phyloP scores from a whole-genome alignment of 805 yeast species.

The Jamesozyma rosinii region DNA sequence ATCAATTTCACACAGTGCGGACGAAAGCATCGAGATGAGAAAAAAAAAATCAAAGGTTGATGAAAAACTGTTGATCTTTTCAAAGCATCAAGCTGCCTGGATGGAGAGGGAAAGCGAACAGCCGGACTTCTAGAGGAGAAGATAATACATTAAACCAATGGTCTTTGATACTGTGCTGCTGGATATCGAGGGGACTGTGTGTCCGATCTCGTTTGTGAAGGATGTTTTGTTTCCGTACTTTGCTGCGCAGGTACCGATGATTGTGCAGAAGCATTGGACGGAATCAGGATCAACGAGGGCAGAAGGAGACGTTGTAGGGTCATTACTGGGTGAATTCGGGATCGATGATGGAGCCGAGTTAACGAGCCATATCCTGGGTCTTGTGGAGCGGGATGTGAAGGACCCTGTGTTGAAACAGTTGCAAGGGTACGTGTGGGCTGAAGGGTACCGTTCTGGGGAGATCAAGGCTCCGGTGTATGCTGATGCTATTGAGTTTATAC shows the following conservation, averaged over 20 bases:
- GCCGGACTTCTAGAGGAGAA: too few species aligned
- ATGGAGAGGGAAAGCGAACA: too few species aligned
- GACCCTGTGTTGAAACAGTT: slow-evolving; percentile 66
- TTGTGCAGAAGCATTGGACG: slow-evolving; percentile 26
- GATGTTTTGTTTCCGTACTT: slow-evolving; percentile 74
- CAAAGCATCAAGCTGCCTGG: too few species aligned
- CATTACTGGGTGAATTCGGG: slow-evolving; percentile 22
- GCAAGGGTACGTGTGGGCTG: slow-evolving; percentile 77
- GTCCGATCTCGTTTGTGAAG: slow-evolving; percentile 84
- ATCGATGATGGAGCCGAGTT: slow-evolving; percentile 30
- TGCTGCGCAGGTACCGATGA: slow-evolving; percentile 37
- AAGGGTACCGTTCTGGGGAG: slow-evolving; percentile 70
- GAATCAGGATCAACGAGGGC: slow-evolving; percentile 15
- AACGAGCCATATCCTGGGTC: slow-evolving; percentile 39
- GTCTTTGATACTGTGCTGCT: slow-evolving; percentile 40
- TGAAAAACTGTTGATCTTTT: too few species aligned
- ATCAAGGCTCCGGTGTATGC: slow-evolving; percentile 65
- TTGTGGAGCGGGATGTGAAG: slow-evolving; percentile 64
- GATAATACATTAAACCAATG: too few species aligned
- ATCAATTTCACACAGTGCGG: too few species aligned
- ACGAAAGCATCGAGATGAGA: too few species aligned
- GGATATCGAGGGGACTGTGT: slow-evolving; percentile 88
- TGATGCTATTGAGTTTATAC: slow-evolving; percentile 59
- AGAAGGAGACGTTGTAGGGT: slow-evolving; percentile 14
- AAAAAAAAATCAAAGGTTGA: background rate